These are phyloP conservation scores for Ceratobasidium theobromae DNA, from an alignment of 1,284 basidiomycete genomes.

Conservation along the genomic window DNA sequence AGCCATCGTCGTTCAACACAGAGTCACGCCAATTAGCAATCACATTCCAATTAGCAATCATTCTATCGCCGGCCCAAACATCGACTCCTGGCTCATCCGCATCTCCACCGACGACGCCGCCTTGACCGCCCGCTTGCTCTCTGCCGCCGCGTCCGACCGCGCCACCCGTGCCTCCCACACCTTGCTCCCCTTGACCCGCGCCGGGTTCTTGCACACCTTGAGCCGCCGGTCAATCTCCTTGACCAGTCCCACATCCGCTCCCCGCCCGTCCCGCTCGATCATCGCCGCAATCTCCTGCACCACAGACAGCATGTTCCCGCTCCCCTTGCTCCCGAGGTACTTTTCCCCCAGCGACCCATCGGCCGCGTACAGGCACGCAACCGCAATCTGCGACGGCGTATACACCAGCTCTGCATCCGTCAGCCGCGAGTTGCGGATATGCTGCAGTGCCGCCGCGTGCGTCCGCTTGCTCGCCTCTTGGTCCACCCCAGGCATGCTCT, in stretches of 20 bases:
- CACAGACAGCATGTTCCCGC: constrained; percentile 42
- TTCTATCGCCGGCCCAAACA: constrained; percentile 28
- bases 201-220: constrained; percentile 87
- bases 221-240: constrained; percentile 84
- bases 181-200: constrained; percentile 84
- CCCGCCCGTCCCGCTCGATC: constrained; percentile 59
- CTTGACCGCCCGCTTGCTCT: constrained; percentile 21
- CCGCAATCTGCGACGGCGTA: constrained; percentile 89
- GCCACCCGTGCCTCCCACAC: constrained; percentile 46
- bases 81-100: constrained; percentile 19
- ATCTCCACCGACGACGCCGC: constrained; percentile 11
- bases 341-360: constrained; percentile 60
- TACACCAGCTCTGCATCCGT: constrained; percentile 93
- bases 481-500: constrained; percentile 56
- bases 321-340: constrained; percentile 63
- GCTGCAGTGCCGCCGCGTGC: constrained; percentile 58
- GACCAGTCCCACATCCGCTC: constrained; percentile 77
- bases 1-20: too few relatives aligned
- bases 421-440: constrained; percentile 72
- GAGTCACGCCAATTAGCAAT: neutral
- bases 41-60: too few relatives aligned
- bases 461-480: constrained; percentile 52
- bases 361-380: constrained; percentile 75
- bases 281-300: constrained; percentile 58
- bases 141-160: constrained; percentile 9